These are phyloP conservation scores for Trichoderma simmonsii DNA, from an alignment of 2,329 filamentous ascomycete genomes.

Conservation along the genomic window DNA sequence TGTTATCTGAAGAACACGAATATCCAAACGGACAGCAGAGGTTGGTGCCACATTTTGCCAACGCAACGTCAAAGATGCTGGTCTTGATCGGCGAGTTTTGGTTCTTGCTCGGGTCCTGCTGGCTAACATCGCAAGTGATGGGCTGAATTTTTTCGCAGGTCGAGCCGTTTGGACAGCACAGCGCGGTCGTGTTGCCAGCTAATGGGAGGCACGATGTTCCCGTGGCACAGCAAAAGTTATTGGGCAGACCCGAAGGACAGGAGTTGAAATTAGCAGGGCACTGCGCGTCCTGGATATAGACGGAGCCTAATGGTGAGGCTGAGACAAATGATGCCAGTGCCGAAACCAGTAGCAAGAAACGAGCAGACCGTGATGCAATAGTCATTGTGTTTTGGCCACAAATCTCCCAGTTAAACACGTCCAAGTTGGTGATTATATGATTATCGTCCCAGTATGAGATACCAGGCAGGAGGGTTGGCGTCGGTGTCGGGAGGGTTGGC, in stretches of 20 bases:
- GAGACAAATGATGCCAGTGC: constrained; percentile 15
- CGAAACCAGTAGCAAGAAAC: constrained; percentile 19
- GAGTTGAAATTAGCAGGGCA: constrained; percentile 52
- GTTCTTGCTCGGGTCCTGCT: constrained; percentile 57
- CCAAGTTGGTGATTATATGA: background rate
- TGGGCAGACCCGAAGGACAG: constrained; percentile 57
- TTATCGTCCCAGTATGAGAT: background rate
- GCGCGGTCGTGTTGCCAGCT: constrained; percentile 61
- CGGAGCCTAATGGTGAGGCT: constrained; percentile 29
- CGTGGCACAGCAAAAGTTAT: constrained; percentile 63
- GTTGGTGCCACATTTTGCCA: constrained; percentile 54
- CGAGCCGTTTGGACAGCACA: constrained; percentile 64
- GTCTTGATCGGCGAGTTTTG: constrained; percentile 64
- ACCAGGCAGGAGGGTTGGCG: background rate
- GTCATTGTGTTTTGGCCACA: background rate
- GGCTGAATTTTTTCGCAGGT: constrained; percentile 60
- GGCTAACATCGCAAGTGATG: constrained; percentile 60
- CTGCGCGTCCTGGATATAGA: constrained; percentile 42
- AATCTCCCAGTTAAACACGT: background rate
- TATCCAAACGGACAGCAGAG: constrained; percentile 74
- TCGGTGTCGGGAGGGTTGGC: background rate
- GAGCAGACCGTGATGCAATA: background rate
- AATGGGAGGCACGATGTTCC: constrained; percentile 56
- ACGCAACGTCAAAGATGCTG: constrained; percentile 53
- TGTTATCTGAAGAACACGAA: constrained; percentile 49